phyloP scores from a whole-genome alignment of 2,329 filamentous ascomycete genomes.

The Colletotrichum siamense region DNA sequence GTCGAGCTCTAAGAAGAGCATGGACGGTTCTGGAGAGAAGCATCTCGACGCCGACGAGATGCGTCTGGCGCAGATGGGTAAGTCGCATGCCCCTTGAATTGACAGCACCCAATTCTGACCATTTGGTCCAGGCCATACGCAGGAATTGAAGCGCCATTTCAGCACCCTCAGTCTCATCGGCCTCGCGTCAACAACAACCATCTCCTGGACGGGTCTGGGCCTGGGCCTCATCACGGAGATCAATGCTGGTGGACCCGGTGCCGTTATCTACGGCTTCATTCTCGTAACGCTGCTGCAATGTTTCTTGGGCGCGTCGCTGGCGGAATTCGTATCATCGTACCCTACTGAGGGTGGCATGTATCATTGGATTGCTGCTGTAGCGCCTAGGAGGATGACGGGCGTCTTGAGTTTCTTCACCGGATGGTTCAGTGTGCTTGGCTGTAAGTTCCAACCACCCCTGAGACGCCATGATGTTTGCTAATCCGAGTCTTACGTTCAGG shows the following conservation, averaged over 20 bases:
- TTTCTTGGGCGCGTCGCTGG: slow-evolving; percentile 49
- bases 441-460: slow-evolving; percentile 8
- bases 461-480: background rate
- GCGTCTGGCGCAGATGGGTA: slow-evolving; percentile 50
- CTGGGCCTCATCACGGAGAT: slow-evolving; percentile 51
- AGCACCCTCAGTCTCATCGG: slow-evolving; percentile 52
- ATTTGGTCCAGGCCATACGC: slow-evolving; percentile 44
- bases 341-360: slow-evolving; percentile 57
- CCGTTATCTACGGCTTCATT: slow-evolving; percentile 56
- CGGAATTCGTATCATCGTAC: slow-evolving; percentile 53
- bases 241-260: slow-evolving; percentile 51
- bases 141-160: slow-evolving; percentile 54
- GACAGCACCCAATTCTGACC: background rate
- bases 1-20: slow-evolving; percentile 12
- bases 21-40: slow-evolving; percentile 9
- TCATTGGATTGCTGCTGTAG: slow-evolving; percentile 54
- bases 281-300: slow-evolving; percentile 51
- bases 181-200: slow-evolving; percentile 54
- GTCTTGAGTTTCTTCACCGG: slow-evolving; percentile 50
- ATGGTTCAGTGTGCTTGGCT: slow-evolving; percentile 47
- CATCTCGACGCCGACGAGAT: slow-evolving; percentile 40
- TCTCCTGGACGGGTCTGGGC: slow-evolving; percentile 54
- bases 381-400: slow-evolving; percentile 42
- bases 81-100: background rate
- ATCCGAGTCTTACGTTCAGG: slow-evolving; percentile 26